phyloP scores from a whole-genome alignment of 768 basidiomycete genomes.

The Boletus barrowsii region DNA sequence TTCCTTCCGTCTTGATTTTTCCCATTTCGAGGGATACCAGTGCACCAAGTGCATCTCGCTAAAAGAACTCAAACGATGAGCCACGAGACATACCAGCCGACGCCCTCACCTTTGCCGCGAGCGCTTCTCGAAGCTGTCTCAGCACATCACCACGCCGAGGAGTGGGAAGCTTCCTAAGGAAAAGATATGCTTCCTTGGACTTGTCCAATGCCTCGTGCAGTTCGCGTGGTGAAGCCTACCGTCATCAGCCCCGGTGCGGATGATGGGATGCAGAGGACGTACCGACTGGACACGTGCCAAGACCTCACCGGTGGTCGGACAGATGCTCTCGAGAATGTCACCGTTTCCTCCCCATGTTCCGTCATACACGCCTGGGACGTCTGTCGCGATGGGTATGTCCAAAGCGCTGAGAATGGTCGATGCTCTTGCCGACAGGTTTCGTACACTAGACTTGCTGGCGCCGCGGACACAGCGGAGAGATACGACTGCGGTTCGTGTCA shows the following conservation, averaged over 20 bases:
- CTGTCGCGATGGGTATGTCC: conserved; percentile 53
- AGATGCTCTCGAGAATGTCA: conserved; percentile 63
- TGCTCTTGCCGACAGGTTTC: conserved; percentile 66
- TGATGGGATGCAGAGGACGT: conserved; percentile 23
- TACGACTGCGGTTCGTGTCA: conserved; percentile 19
- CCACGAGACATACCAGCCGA: not conserved
- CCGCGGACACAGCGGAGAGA: conserved; percentile 16
- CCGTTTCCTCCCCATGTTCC: conserved; percentile 79
- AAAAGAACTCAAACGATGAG: conserved; percentile 12
- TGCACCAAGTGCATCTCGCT: conserved; percentile 78
- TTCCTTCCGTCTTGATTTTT: conserved; percentile 85
- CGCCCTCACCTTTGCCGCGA: conserved; percentile 64
- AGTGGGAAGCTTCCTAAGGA: conserved; percentile 76
- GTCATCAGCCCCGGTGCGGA: conserved; percentile 11
- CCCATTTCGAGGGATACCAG: conserved; percentile 89
- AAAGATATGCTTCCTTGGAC: conserved; percentile 67
- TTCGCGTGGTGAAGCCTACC: conserved; percentile 68
- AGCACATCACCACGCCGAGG: conserved; percentile 87
- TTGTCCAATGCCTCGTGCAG: conserved; percentile 64
- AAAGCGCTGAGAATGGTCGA: conserved; percentile 63
- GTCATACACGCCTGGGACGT: conserved; percentile 75
- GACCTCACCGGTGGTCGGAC: conserved; percentile 85
- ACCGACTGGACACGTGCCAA: conserved; percentile 74
- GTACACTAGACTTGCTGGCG: conserved; percentile 22
- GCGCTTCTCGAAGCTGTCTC: conserved; percentile 80